phyloP scores from a whole-genome alignment of 2,329 filamentous ascomycete genomes.

The Penicillium sp. region DNA sequence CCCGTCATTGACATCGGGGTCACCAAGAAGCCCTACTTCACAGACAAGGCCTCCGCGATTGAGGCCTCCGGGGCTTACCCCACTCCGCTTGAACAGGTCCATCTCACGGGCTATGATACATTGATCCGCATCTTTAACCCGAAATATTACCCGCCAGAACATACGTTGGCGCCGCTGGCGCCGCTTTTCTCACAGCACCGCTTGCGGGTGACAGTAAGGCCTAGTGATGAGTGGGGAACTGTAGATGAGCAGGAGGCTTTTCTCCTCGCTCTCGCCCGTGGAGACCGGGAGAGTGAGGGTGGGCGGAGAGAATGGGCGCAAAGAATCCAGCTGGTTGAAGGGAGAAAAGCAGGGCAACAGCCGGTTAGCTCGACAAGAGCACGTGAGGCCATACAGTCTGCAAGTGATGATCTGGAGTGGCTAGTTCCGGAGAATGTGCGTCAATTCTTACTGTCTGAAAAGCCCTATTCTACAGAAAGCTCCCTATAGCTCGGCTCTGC shows the following conservation, averaged over 20 bases:
- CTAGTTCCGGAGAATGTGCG: constrained; percentile 37
- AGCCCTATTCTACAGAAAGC: constrained; percentile 27
- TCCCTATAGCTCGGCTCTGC: not conserved
- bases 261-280: constrained; percentile 37
- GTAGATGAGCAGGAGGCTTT: constrained; percentile 42
- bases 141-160: constrained; percentile 49
- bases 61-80: constrained; percentile 39
- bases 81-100: constrained; percentile 42
- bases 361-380: constrained; percentile 47
- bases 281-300: constrained; percentile 38
- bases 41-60: constrained; percentile 49
- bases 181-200: constrained; percentile 45
- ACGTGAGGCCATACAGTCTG: constrained; percentile 35
- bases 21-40: constrained; percentile 50
- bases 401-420: constrained; percentile 33
- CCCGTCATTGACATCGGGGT: constrained; percentile 48
- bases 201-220: constrained; percentile 45
- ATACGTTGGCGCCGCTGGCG: constrained; percentile 42
- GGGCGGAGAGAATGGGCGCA: constrained; percentile 44
- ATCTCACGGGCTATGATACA: constrained; percentile 52
- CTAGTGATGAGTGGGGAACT: constrained; percentile 42
- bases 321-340: constrained; percentile 43
- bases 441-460: constrained; percentile 33
- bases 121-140: constrained; percentile 49
- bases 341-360: constrained; percentile 33